Conservation (phyloP, 805 yeast species). For the Candida cerambycidarum region DNA sequence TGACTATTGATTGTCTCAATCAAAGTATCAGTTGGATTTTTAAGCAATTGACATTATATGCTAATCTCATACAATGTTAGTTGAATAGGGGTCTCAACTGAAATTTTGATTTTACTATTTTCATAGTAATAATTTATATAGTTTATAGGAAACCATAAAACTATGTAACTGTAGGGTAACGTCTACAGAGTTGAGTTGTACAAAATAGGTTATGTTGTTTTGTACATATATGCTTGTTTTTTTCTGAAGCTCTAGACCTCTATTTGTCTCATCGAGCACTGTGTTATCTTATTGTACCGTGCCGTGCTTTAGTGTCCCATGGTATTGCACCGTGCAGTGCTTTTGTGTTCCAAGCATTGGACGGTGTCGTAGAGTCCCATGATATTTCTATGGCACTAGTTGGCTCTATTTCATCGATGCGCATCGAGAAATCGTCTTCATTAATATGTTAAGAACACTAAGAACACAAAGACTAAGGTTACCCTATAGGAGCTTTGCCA, state of each 20-base stretch:
- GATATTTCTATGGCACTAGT: no score
- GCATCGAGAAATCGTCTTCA: no score
- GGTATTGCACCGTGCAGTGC: no score
- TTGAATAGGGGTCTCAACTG: constrained; percentile 19
- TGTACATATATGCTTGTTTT: background rate
- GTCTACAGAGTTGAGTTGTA: no score
- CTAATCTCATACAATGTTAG: constrained; percentile 16
- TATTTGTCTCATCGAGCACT: background rate
- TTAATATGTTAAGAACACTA: no score
- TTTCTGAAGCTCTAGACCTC: background rate
- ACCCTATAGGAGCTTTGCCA: background rate
- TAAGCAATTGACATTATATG: constrained; percentile 19
- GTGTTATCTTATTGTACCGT: no score
- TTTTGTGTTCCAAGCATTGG: no score
- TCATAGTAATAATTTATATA: constrained; percentile 9
- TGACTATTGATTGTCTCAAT: constrained; percentile 14
- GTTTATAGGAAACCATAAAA: constrained; percentile 1
- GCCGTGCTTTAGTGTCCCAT: no score
- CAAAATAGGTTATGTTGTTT: background rate
- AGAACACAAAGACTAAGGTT: background rate
- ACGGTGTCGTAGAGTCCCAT: no score
- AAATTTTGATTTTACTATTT: constrained; percentile 11
- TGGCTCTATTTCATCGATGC: no score
- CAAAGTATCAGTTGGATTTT: constrained; percentile 17
- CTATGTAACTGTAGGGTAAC: background rate